phyloP scores from a whole-genome alignment of 495 filamentous ascomycete species.

The Immersiella caudata region DNA sequence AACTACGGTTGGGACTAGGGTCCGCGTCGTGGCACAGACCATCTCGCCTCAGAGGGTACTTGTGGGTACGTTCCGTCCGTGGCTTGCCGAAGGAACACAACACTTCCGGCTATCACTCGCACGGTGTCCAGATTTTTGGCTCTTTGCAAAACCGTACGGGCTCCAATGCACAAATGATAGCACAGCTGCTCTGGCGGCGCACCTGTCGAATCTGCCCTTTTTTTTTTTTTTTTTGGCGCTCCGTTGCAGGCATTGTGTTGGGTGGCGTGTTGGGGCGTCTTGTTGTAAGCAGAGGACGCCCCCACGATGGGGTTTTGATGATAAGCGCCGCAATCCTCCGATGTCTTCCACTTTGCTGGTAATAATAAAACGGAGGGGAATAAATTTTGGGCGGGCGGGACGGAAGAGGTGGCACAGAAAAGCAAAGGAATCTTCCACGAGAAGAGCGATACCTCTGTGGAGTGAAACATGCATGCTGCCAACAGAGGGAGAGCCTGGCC shows the following conservation, averaged over 20 bases:
- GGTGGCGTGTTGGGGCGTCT: background rate
- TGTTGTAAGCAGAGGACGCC: background rate
- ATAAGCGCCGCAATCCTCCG: conserved; percentile 1
- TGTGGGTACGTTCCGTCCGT: background rate
- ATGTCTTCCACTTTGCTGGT: background rate
- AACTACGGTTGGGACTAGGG: background rate
- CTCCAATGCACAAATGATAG: background rate
- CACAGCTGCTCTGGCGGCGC: no score
- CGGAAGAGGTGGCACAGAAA: background rate
- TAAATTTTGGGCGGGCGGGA: background rate
- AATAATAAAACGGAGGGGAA: background rate
- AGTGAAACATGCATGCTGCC: background rate
- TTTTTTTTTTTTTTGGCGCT: background rate
- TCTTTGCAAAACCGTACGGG: background rate
- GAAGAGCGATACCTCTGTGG: background rate
- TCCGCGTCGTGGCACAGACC: background rate
- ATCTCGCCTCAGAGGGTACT: background rate
- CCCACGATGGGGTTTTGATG: background rate
- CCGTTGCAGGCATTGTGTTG: background rate
- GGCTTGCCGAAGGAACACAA: background rate
- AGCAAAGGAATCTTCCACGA: background rate
- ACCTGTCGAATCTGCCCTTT: background rate
- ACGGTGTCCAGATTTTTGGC: background rate
- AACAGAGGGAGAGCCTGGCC: background rate
- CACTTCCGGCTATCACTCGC: background rate